Percentiles rank a stretch among this genome's conserved stretches.
Evolutionary conservation across 2,329 filamentous ascomycete genomes (phyloP).

Genomic region (Penicillium sp.): DNA sequence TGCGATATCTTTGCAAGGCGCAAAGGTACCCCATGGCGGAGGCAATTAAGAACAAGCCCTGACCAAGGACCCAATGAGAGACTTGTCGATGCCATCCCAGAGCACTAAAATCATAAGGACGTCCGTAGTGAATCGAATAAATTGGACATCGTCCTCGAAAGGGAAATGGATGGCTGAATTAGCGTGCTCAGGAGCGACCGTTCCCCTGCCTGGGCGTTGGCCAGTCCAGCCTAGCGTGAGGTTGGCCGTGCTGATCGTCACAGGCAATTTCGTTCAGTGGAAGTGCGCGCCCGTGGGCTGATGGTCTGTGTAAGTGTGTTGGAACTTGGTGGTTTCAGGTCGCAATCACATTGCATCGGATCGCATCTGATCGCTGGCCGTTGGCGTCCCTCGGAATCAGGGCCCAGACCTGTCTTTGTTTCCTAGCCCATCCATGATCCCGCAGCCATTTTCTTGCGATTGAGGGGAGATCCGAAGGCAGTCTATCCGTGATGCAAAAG

Average conservation of each 20-base stretch:
- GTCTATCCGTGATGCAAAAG: constrained; percentile 1
- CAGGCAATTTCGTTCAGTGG: constrained; percentile 22
- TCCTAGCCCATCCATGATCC: not conserved
- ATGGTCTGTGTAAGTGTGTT: not conserved
- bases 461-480: not conserved
- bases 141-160: constrained; percentile 15
- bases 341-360: constrained; percentile 14
- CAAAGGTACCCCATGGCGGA: constrained; percentile 1
- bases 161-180: constrained; percentile 16
- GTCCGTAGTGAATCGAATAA: constrained; percentile 12
- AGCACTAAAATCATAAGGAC: constrained; percentile 1
- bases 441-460: not conserved
- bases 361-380: not conserved
- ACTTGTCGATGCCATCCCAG: not conserved
- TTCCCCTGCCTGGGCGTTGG: constrained; percentile 17
- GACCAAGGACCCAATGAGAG: constrained; percentile 16
- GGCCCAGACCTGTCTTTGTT: not conserved
- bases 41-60: not conserved
- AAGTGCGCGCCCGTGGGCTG: constrained; percentile 11
- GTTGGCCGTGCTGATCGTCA: constrained; percentile 24
- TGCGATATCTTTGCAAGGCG: not conserved
- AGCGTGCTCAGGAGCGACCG: constrained; percentile 23
- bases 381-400: not conserved
- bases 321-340: constrained; percentile 21
- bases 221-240: constrained; percentile 18